A percentile compares a stretch with the other conserved stretches of the same genome.
phyloP scores from a whole-genome alignment of 139 green algal species.

The Ettlia oleoabundans region DNA sequence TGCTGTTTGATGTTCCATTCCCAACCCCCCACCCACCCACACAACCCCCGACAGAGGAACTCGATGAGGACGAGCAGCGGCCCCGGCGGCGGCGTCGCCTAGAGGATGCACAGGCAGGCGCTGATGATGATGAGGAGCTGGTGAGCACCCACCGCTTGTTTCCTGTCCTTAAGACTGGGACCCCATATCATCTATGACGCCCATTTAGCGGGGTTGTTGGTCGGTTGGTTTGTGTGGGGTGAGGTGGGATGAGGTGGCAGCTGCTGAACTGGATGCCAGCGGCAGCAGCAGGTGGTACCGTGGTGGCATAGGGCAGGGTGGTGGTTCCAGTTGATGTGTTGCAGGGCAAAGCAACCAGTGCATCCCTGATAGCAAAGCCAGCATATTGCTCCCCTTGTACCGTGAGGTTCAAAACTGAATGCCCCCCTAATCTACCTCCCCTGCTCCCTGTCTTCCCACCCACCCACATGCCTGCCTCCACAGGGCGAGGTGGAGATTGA shows the following conservation, averaged over 20 bases:
- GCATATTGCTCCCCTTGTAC: too few relatives aligned
- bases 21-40: too few relatives aligned
- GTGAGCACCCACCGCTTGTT: neutral
- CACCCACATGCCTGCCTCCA: neutral
- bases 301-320: too few relatives aligned
- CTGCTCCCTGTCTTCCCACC: neutral
- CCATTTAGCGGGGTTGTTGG: too few relatives aligned
- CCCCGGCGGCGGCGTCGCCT: slow-evolving; percentile 56
- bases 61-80: slow-evolving; percentile 57
- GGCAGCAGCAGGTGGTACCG: too few relatives aligned
- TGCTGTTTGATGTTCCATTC: too few relatives aligned
- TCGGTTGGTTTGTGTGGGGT: too few relatives aligned
- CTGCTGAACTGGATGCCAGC: too few relatives aligned
- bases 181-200: neutral
- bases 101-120: slow-evolving; percentile 58
- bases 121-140: slow-evolving; percentile 56
- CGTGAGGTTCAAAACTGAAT: too few relatives aligned
- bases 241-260: too few relatives aligned
- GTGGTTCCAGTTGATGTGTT: too few relatives aligned
- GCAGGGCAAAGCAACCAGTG: too few relatives aligned
- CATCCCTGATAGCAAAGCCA: neutral
- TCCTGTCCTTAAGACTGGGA: neutral
- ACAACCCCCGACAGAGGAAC: slow-evolving; percentile 34
- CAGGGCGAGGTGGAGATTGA: slow-evolving; percentile 55
- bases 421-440: neutral